These are phyloP conservation scores for Grosmannia serpens DNA, from an alignment of 2,329 filamentous ascomycete genomes.

Conservation along the genomic window DNA sequence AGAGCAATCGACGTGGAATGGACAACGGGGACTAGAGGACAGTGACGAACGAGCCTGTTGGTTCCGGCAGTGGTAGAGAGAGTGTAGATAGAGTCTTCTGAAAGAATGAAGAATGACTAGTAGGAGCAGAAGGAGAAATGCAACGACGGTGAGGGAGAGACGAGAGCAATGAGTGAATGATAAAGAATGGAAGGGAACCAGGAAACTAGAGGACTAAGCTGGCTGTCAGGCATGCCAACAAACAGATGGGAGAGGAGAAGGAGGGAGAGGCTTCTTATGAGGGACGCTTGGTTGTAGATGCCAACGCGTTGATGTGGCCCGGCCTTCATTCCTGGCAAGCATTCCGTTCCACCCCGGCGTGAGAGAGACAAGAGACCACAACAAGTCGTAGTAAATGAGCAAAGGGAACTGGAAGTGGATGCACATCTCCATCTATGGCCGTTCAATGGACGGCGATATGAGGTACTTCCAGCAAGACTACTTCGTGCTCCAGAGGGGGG, in stretches of 20 bases:
- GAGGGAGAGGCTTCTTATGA: constrained; percentile 1
- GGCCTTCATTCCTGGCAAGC: background rate
- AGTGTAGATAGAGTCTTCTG: background rate
- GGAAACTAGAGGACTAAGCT: background rate
- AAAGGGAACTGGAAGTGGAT: background rate
- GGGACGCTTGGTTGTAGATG: background rate
- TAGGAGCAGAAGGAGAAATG: background rate
- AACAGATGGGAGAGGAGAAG: background rate
- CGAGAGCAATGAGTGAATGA: background rate
- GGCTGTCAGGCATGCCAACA: background rate
- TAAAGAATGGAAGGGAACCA: background rate
- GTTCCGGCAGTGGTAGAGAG: background rate
- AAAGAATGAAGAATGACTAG: background rate
- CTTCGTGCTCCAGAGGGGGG: no score
- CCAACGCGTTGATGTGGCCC: background rate
- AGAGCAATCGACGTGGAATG: background rate
- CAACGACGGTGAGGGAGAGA: background rate
- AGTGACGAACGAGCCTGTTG: background rate
- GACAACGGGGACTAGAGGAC: background rate
- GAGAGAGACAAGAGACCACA: background rate
- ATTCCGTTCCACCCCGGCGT: background rate
- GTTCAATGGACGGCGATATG: no score
- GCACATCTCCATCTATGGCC: background rate
- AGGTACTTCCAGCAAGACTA: no score
- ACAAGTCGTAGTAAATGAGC: background rate